Evolutionary conservation across 768 basidiomycete species (phyloP).

Genomic region (Russula sp.): DNA sequence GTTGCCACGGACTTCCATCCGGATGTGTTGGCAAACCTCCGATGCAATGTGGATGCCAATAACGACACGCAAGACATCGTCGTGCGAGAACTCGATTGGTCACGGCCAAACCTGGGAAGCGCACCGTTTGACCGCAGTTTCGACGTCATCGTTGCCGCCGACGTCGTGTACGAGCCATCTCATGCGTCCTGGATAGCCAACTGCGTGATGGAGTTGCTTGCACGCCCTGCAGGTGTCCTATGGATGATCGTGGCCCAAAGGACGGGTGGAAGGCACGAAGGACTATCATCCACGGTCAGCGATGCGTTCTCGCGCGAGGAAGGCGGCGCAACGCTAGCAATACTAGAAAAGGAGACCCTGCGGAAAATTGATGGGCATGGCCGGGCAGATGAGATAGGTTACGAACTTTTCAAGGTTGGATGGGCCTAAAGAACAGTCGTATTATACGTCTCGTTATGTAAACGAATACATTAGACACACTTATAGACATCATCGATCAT

Average conservation of each 20-base stretch:
- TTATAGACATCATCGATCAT: conserved; percentile 30
- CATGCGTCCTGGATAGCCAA: conserved; percentile 65
- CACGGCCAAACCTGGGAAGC: conserved; percentile 33
- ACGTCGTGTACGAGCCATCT: conserved; percentile 67
- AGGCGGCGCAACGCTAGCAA: conserved; percentile 33
- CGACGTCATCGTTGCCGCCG: conserved; percentile 71
- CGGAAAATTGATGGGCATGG: conserved; percentile 51
- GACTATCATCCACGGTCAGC: conserved; percentile 51
- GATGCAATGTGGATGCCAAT: conserved; percentile 53
- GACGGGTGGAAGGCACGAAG: conserved; percentile 56
- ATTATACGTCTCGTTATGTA: conserved; percentile 32
- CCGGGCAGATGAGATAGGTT: conserved; percentile 63
- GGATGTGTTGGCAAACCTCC: conserved; percentile 65
- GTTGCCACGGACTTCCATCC: conserved; percentile 77
- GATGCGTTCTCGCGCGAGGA: conserved; percentile 40
- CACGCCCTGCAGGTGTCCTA: conserved; percentile 43
- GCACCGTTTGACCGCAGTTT: conserved; percentile 40
- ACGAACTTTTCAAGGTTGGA: conserved; percentile 65
- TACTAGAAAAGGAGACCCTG: conserved; percentile 44
- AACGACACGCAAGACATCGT: conserved; percentile 33
- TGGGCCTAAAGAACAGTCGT: conserved; percentile 39
- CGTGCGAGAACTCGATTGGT: conserved; percentile 63
- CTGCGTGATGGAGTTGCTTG: conserved; percentile 51
- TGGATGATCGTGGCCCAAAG: conserved; percentile 71
- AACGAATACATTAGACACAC: conserved; percentile 17